phyloP scores from a whole-genome alignment of 2,329 filamentous ascomycete genomes.

The Hypoxylon sp. region DNA sequence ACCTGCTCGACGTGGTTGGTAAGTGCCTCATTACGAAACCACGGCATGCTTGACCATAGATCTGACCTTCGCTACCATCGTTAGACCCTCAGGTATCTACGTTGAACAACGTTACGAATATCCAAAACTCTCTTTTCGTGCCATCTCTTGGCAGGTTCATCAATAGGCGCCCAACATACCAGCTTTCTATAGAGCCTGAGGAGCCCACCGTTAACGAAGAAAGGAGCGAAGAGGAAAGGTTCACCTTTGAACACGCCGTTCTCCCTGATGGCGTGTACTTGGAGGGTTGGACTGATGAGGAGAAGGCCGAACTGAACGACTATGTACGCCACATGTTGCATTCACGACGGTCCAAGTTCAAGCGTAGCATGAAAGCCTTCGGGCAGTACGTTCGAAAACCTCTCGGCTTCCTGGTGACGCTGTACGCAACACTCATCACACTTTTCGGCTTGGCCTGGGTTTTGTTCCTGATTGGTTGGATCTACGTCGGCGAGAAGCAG shows the following conservation, averaged over 20 bases:
- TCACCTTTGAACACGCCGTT: slow-evolving; percentile 75
- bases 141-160: slow-evolving; percentile 83
- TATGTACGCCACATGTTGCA: slow-evolving; percentile 91
- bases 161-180: slow-evolving; percentile 85
- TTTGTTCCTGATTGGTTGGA: slow-evolving; percentile 91
- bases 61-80: not conserved
- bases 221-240: slow-evolving; percentile 59
- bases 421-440: slow-evolving; percentile 87
- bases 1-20: slow-evolving; percentile 79
- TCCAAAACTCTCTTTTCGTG: slow-evolving; percentile 90
- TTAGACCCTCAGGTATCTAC: slow-evolving; percentile 87
- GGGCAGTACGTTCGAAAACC: slow-evolving; percentile 83
- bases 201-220: slow-evolving; percentile 36
- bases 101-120: slow-evolving; percentile 86
- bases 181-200: slow-evolving; percentile 68
- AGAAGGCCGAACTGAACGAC: slow-evolving; percentile 84
- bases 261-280: slow-evolving; percentile 81
- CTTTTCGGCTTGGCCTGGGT: slow-evolving; percentile 91
- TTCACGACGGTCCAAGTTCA: slow-evolving; percentile 83
- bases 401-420: slow-evolving; percentile 84
- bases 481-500: slow-evolving; percentile 82
- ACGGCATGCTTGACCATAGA: not conserved
- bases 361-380: slow-evolving; percentile 84
- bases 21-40: slow-evolving; percentile 51
- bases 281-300: slow-evolving; percentile 80